Conservation (phyloP, 2,329 filamentous ascomycete genomes). For the Xylariaceae sp. region DNA sequence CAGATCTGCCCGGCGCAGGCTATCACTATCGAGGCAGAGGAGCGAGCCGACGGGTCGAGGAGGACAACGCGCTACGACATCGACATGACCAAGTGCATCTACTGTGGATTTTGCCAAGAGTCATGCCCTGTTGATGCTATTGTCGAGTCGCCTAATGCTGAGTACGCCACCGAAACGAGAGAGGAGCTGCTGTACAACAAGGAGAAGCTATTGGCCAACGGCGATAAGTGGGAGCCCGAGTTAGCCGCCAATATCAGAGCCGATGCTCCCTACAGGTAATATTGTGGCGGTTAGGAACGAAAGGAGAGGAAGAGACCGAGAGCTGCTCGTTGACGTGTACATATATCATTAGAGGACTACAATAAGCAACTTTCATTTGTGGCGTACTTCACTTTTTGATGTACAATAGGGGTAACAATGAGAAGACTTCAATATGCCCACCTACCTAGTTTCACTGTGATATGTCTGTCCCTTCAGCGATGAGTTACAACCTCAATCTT, state of each 20-base stretch:
- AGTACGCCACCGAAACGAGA: conserved; percentile 64
- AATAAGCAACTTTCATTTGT: conserved; percentile 15
- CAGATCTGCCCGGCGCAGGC: conserved; percentile 95
- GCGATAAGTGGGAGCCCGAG: conserved; percentile 98
- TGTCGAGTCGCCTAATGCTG: conserved; percentile 60
- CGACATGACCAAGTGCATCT: conserved; percentile 99
- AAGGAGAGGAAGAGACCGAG: not conserved
- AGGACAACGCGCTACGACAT: conserved; percentile 98
- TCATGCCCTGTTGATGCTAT: conserved; percentile 96
- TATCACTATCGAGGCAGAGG: conserved; percentile 98
- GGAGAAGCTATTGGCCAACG: conserved; percentile 83
- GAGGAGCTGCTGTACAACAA: conserved; percentile 98
- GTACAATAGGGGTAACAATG: too few species aligned
- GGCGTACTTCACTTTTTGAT: not conserved
- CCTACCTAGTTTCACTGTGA: too few species aligned
- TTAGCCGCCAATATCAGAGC: conserved; percentile 87
- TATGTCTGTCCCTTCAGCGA: too few species aligned
- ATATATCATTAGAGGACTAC: conserved; percentile 12
- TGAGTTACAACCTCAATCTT: too few species aligned
- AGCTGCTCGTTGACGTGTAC: conserved; percentile 11
- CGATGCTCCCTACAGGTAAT: conserved; percentile 70
- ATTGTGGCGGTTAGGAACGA: too few species aligned
- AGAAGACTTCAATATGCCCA: too few species aligned
- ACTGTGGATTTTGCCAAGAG: conserved; percentile 99
- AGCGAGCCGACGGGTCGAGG: conserved; percentile 91